phyloP scores from a whole-genome alignment of 768 basidiomycete species.

The Kondoa subrosea region DNA sequence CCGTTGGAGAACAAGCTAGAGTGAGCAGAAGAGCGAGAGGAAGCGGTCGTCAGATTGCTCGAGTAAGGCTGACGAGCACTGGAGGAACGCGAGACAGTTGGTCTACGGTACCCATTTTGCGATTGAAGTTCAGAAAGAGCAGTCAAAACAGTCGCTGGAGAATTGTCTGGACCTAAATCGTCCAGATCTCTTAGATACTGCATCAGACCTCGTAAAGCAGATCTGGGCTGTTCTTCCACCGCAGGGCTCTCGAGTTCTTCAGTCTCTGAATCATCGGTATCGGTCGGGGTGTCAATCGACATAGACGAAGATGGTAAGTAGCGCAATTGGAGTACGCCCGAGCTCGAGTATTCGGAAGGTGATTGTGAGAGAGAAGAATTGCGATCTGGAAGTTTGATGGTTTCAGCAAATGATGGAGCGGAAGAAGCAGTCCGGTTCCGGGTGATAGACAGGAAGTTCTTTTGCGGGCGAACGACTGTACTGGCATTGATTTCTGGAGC shows the following conservation, averaged over 20 bases:
- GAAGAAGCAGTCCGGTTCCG: neutral
- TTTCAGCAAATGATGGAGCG: slow-evolving; percentile 15
- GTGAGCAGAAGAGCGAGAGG: neutral
- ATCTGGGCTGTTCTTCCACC: neutral
- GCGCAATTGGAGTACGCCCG: too few relatives aligned
- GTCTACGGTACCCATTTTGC: neutral
- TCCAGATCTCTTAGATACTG: slow-evolving; percentile 91
- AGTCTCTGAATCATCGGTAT: too few relatives aligned
- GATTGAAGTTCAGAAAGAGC: slow-evolving; percentile 8
- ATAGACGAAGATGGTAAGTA: too few relatives aligned
- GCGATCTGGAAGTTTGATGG: neutral
- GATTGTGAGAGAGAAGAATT: neutral
- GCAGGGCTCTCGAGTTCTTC: neutral
- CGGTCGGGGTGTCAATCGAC: too few relatives aligned
- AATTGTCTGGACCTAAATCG: slow-evolving; percentile 54
- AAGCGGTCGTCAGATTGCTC: neutral
- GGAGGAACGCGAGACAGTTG: neutral
- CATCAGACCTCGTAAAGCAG: slow-evolving; percentile 54
- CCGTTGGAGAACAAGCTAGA: neutral
- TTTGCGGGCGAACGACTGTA: neutral
- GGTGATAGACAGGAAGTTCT: neutral
- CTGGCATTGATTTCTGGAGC: neutral
- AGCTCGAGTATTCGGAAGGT: too few relatives aligned
- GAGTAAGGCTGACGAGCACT: neutral
- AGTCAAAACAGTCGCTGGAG: slow-evolving; percentile 10